Percentiles rank a stretch among this genome's conserved stretches.
Conservation (phyloP, 345 rosid genomes). For the Salix koriyanagi region DNA sequence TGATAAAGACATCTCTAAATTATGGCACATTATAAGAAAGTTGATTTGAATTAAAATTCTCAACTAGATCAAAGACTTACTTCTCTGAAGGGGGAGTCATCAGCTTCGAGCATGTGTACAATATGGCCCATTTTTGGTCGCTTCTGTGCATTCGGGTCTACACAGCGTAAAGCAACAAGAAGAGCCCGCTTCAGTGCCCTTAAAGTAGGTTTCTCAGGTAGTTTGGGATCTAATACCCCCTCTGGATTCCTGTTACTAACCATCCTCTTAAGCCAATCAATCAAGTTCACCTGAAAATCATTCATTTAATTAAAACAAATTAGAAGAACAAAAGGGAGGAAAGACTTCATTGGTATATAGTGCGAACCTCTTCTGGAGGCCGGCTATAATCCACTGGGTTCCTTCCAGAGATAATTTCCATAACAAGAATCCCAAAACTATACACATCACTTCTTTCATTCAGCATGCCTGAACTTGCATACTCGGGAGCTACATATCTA, state of each 20-base stretch:
- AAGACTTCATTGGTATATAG: background rate
- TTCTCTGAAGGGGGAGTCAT: constrained; percentile 63
- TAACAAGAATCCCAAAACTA: constrained; percentile 78
- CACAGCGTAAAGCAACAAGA: constrained; percentile 87
- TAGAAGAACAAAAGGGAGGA: constrained; percentile 2
- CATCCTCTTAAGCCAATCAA: constrained; percentile 91
- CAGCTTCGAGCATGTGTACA: constrained; percentile 90
- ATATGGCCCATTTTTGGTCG: constrained; percentile 85
- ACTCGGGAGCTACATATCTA: constrained; percentile 94
- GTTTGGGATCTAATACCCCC: constrained; percentile 78
- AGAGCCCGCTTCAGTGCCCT: constrained; percentile 72
- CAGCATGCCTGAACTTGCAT: constrained; percentile 82
- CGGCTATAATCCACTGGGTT: constrained; percentile 90
- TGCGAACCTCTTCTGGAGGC: constrained; percentile 73
- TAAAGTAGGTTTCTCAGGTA: constrained; percentile 65
- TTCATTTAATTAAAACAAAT: constrained; percentile 10
- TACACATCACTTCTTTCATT: constrained; percentile 56
- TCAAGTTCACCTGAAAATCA: constrained; percentile 67
- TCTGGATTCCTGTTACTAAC: constrained; percentile 69
- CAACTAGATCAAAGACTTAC: constrained; percentile 25
- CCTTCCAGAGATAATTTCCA: constrained; percentile 85
- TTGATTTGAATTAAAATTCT: background rate
- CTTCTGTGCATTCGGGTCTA: constrained; percentile 73
- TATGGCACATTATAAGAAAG: background rate
- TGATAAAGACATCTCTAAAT: background rate